These are phyloP conservation scores for Argentina anserina DNA, from an alignment of 306 rosid genomes.

Conservation along the genomic window DNA sequence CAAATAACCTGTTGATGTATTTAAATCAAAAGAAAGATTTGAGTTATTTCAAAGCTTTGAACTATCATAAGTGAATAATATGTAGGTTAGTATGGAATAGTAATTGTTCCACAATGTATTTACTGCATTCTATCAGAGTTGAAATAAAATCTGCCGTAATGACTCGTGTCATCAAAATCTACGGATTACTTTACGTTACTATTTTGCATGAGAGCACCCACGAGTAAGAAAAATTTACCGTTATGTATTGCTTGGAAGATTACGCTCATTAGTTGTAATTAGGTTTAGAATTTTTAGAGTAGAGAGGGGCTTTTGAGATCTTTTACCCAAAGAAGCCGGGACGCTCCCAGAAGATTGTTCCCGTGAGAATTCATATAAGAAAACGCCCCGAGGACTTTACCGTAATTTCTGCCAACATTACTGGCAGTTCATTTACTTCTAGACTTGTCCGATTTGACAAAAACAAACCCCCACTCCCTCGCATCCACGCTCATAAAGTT, in stretches of 20 bases:
- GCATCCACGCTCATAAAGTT: conserved; percentile 2
- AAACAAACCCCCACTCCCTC: conserved; percentile 4
- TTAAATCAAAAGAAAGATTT: background rate
- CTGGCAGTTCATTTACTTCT: conserved; percentile 26
- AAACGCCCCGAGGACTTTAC: conserved; percentile 16
- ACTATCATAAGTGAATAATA: background rate
- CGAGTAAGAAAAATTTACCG: background rate
- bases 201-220: background rate
- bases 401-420: conserved; percentile 11
- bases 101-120: no score
- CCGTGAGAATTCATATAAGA: conserved; percentile 4
- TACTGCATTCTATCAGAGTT: no score
- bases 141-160: no score
- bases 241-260: background rate
- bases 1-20: background rate
- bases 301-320: background rate
- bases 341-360: background rate
- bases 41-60: background rate
- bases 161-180: no score
- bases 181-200: background rate
- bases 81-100: no score
- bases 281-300: background rate
- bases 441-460: conserved; percentile 15
- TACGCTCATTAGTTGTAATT: no score
- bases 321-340: background rate